Percentiles rank a stretch among this genome's conserved stretches.
Evolutionary conservation across 2,329 filamentous ascomycete species (phyloP).

Genomic region (Davidsoniella virescens): DNA sequence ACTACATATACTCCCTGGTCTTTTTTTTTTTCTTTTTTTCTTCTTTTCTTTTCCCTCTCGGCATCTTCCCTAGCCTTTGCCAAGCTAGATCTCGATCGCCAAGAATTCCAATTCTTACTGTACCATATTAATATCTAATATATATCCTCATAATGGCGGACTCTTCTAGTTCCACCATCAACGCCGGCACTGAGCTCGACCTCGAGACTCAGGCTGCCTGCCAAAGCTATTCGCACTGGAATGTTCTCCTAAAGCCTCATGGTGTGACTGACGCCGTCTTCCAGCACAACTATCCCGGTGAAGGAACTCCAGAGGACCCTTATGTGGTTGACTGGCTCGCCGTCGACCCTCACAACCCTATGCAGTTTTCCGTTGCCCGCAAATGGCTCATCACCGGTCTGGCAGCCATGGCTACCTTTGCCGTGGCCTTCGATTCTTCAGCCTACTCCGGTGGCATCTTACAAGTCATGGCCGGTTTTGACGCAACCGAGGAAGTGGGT

Average conservation of each 20-base stretch:
- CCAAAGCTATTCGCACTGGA: slow-evolving; percentile 29
- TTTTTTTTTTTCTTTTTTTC: no score
- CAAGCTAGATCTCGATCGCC: no score
- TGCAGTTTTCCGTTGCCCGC: slow-evolving; percentile 35
- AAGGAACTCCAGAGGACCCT: slow-evolving; percentile 50
- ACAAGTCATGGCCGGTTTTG: slow-evolving; percentile 39
- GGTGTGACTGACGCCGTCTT: slow-evolving; percentile 41
- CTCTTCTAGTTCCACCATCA: slow-evolving; percentile 13
- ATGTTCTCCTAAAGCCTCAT: slow-evolving; percentile 39
- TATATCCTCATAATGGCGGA: slow-evolving; percentile 3
- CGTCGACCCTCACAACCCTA: slow-evolving; percentile 50
- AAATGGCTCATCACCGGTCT: slow-evolving; percentile 49
- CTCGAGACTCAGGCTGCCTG: slow-evolving; percentile 24
- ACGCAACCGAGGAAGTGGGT: slow-evolving; percentile 32
- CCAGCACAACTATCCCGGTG: slow-evolving; percentile 37
- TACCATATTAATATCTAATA: background rate
- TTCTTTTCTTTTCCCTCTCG: no score
- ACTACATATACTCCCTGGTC: no score
- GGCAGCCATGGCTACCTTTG: slow-evolving; percentile 50
- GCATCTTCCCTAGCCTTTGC: no score
- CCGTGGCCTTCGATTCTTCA: slow-evolving; percentile 52
- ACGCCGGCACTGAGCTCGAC: slow-evolving; percentile 20
- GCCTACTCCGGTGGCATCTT: slow-evolving; percentile 44
- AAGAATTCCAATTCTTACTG: no score
- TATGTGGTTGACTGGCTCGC: slow-evolving; percentile 53